Conservation (phyloP, 306 rosid genomes). For the Vigna trinervia region DNA sequence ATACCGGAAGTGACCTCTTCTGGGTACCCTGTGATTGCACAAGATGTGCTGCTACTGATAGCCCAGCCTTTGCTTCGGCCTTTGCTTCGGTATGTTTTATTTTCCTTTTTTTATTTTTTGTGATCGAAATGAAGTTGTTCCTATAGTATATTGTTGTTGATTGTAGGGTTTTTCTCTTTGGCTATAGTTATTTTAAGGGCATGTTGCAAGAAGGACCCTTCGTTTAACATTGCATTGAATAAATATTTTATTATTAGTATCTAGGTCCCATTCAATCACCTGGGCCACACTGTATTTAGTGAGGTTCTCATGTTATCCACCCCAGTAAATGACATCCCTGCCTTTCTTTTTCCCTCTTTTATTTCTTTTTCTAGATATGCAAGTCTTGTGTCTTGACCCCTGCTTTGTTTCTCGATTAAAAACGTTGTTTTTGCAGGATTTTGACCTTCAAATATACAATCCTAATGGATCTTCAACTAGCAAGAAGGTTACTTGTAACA, state of each 20-base stretch:
- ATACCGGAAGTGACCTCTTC: conserved; percentile 90
- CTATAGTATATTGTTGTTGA: conserved; percentile 1
- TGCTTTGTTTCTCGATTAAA: conserved; percentile 29
- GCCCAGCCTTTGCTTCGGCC: conserved; percentile 55
- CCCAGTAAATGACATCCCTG: background rate
- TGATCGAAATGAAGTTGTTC: conserved; percentile 2
- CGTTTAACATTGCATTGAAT: background rate
- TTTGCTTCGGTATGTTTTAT: conserved; percentile 62
- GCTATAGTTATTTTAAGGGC: background rate
- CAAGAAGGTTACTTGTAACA: conserved; percentile 77
- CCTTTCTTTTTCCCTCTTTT: background rate
- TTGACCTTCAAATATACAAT: conserved; percentile 76
- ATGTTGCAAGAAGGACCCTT: background rate
- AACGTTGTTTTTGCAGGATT: conserved; percentile 58
- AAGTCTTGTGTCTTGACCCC: conserved; percentile 16
- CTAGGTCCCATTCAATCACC: background rate
- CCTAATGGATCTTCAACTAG: conserved; percentile 84
- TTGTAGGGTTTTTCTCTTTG: background rate
- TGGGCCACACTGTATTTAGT: background rate
- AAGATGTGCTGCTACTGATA: conserved; percentile 71
- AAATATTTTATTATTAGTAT: background rate
- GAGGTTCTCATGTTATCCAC: background rate
- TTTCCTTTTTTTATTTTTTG: background rate
- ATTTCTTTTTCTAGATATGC: background rate
- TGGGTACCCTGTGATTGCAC: conserved; percentile 98